Conservation (phyloP, 192 early-diverging fungal species). For the Coemansia sp. region DNA sequence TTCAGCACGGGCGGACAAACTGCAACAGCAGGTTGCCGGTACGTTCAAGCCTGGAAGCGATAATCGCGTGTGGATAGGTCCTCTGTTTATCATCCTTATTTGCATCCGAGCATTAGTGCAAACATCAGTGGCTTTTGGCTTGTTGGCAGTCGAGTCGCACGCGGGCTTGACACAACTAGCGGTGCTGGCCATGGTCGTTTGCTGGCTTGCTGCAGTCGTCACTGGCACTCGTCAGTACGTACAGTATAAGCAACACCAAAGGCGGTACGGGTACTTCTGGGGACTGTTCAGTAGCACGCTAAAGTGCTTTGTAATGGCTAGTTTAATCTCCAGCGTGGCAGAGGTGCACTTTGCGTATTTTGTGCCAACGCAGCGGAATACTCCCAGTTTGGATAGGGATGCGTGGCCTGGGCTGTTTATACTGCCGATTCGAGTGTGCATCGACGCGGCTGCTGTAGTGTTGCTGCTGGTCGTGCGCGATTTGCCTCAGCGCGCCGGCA, state of each 20-base stretch:
- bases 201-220: not conserved
- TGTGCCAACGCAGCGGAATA: slow-evolving; percentile 7
- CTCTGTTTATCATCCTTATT: slow-evolving; percentile 11
- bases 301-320: not conserved
- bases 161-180: not conserved
- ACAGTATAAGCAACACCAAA: not conserved
- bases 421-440: not conserved
- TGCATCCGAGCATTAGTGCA: slow-evolving; percentile 2
- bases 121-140: not conserved
- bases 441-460: not conserved
- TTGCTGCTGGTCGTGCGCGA: slow-evolving; percentile 23
- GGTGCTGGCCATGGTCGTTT: not conserved
- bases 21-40: not conserved
- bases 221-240: slow-evolving; percentile 1
- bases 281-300: slow-evolving; percentile 19
- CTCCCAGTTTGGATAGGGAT: not conserved
- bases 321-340: not conserved
- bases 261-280: slow-evolving; percentile 5
- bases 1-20: not conserved
- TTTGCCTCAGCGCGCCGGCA: slow-evolving; percentile 5
- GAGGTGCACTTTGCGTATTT: slow-evolving; percentile 23
- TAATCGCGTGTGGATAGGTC: slow-evolving; percentile 37
- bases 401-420: not conserved
- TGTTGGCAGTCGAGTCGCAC: not conserved
- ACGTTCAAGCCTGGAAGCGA: not conserved